These are phyloP conservation scores for Dactylorhiza incarnata DNA, from an alignment of 106 monocot species.

Conservation along the genomic window DNA sequence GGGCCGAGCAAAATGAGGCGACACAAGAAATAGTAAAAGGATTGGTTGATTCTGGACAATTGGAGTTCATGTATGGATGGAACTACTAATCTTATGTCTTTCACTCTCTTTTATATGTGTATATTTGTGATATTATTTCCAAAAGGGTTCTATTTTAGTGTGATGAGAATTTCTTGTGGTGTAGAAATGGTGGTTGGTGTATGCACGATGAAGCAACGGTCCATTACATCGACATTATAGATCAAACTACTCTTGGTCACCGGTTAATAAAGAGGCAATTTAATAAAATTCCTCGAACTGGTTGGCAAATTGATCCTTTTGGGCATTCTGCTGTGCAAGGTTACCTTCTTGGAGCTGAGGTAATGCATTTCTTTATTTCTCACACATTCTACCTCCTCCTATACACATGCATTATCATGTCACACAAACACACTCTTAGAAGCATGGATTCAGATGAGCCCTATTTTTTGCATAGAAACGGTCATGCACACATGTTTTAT, in stretches of 20 bases:
- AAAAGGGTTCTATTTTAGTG: background rate
- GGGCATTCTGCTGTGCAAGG: constrained; percentile 59
- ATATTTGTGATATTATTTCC: background rate
- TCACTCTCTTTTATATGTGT: background rate
- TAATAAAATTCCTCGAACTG: constrained; percentile 43
- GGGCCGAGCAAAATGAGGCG: constrained; percentile 38
- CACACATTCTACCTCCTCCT: no score
- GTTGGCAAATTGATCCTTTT: constrained; percentile 69
- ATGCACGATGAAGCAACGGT: constrained; percentile 64
- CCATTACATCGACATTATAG: constrained; percentile 65
- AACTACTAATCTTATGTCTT: background rate
- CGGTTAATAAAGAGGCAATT: constrained; percentile 49
- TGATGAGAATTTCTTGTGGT: constrained; percentile 1
- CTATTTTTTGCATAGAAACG: background rate
- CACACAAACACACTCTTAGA: background rate
- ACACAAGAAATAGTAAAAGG: constrained; percentile 27
- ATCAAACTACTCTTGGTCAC: constrained; percentile 65
- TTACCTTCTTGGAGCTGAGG: constrained; percentile 55
- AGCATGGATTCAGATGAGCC: background rate
- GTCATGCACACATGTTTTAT: background rate
- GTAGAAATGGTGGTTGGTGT: constrained; percentile 55
- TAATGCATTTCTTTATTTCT: constrained; percentile 3
- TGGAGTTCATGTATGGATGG: constrained; percentile 54
- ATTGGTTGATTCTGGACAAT: constrained; percentile 49
- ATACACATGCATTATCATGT: background rate